Evolutionary conservation across 2,329 filamentous ascomycete species (phyloP), one percentile per base, ranked within the genome.

Genomic region (Aspergillus costaricaensis): DNA sequence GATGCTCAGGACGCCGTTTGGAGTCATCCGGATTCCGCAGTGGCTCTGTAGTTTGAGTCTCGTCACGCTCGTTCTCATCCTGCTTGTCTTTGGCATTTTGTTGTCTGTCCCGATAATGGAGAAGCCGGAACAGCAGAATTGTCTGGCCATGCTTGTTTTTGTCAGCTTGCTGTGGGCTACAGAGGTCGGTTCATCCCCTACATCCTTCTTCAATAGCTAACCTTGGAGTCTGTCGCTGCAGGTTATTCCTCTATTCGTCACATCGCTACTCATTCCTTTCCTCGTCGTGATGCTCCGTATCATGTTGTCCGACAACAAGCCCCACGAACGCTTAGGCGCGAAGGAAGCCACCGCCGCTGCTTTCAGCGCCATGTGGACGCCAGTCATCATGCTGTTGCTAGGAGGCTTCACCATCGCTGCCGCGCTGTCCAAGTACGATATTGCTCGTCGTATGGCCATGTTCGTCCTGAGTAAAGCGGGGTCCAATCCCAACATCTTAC

Each of bases 351-450:
- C 94, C 0, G 82, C 85, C 27, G 94, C 90, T 70, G 90, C 97
- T 60, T 98, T 99, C 70, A 84, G 92, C 4, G 89, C 95, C 25
- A 99, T 99, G 95, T 99, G 95, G 95, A 97, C 94, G 3, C 94
- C 95, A 0, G 95, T 99, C 58, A 99, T 99, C 68, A 98, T 99
- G 95, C 86, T 99, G 15, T 83, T 99, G 21, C 87, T 99, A 0
- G 95, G 95, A 67, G 95, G 95, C 32, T 99, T 99, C 72, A 96
- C 95, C 2, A 89, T 99, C 57, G 95, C 95, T 9, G 95, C 95
- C 0, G 96, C 95, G 0, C 79, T 99, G 58, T 96, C 92, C 52
- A 99, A 99, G 76, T 96, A 96, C 77, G 95, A 93, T 68, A 98
- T 99, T 70, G 95, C 96, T 62, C 97, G 98, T 79, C 90, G 95